Evolutionary conservation across 805 yeast species (phyloP).

Genomic region (Teunomyces lycoperdinae): DNA sequence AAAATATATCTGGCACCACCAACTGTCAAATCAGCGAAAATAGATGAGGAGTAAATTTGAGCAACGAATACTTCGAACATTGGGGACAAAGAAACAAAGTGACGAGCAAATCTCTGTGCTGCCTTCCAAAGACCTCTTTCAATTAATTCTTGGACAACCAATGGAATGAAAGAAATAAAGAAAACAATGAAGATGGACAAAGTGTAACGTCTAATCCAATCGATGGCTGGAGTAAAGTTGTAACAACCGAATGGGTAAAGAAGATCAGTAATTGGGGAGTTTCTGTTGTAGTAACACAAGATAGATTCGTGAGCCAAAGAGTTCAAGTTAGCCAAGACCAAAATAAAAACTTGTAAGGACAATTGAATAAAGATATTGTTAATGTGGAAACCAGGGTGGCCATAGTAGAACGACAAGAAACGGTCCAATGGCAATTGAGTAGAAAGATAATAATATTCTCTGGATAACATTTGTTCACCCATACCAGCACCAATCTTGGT

Average conservation of each 20-base stretch:
- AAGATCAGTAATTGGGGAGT: slow-evolving; percentile 66
- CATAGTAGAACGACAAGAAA: slow-evolving; percentile 79
- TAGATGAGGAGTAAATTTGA: slow-evolving; percentile 71
- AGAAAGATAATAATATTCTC: slow-evolving; percentile 81
- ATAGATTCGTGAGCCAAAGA: slow-evolving; percentile 71
- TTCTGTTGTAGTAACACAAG: slow-evolving; percentile 63
- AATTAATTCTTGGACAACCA: slow-evolving; percentile 73
- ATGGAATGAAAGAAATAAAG: slow-evolving; percentile 76
- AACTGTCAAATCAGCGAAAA: slow-evolving; percentile 66
- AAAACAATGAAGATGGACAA: slow-evolving; percentile 79
- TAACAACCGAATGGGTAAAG: slow-evolving; percentile 69
- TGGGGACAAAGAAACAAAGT: slow-evolving; percentile 69
- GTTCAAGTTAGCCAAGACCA: slow-evolving; percentile 68
- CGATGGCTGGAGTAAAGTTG: slow-evolving; percentile 69
- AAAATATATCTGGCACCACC: slow-evolving; percentile 89
- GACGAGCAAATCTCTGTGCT: slow-evolving; percentile 64
- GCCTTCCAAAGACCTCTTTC: slow-evolving; percentile 83
- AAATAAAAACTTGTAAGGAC: slow-evolving; percentile 69
- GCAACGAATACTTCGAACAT: slow-evolving; percentile 82
- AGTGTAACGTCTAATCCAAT: slow-evolving; percentile 80
- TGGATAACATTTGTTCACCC: slow-evolving; percentile 86
- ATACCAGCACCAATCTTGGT: slow-evolving; percentile 90
- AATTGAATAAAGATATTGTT: slow-evolving; percentile 76
- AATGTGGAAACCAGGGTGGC: slow-evolving; percentile 84
- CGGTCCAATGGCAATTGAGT: slow-evolving; percentile 78